Conservation (phyloP, 2,329 filamentous ascomycete species). For the Fusarium devonianum region DNA sequence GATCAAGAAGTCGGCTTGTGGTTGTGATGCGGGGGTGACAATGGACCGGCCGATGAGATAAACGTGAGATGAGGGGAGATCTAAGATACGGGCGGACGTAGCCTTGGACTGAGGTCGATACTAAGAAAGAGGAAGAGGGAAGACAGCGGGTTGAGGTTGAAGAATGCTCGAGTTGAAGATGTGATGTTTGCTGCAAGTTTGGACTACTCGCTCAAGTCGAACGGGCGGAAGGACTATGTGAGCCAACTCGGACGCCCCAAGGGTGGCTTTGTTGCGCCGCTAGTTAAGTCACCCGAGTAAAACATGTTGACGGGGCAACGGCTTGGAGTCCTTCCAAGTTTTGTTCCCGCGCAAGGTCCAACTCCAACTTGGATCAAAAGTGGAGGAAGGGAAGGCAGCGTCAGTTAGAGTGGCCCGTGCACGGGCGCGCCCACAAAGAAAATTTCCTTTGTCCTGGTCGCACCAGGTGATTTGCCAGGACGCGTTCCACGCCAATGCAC, state of each 20-base stretch:
- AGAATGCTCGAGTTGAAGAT: conserved; percentile 21
- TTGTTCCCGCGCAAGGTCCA: no score
- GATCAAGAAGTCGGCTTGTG: conserved; percentile 11
- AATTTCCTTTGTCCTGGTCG: conserved; percentile 21
- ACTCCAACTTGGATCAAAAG: no score
- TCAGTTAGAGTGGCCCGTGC: conserved; percentile 34
- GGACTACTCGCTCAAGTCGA: conserved; percentile 15
- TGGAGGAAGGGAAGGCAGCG: conserved; percentile 22
- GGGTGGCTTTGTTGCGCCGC: conserved; percentile 38
- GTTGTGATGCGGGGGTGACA: conserved; percentile 32
- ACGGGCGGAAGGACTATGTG: conserved; percentile 33
- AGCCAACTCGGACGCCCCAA: conserved; percentile 38
- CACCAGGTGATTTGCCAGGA: conserved; percentile 19
- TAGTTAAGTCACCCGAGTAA: conserved; percentile 44
- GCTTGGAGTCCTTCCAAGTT: no score
- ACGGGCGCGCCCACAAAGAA: conserved; percentile 37
- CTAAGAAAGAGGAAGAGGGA: conserved; percentile 6
- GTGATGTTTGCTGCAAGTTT: conserved; percentile 30
- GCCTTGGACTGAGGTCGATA: conserved; percentile 1
- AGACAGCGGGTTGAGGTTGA: conserved; percentile 2
- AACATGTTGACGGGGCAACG: conserved; percentile 49
- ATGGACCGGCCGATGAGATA: conserved; percentile 26
- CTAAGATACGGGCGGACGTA: not conserved
- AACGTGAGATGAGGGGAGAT: conserved; percentile 12
- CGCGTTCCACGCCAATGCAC: conserved; percentile 21